Base-by-base conservation (phyloP, 371 early-diverging fungal species). In the Mortierella sp. region DNA sequence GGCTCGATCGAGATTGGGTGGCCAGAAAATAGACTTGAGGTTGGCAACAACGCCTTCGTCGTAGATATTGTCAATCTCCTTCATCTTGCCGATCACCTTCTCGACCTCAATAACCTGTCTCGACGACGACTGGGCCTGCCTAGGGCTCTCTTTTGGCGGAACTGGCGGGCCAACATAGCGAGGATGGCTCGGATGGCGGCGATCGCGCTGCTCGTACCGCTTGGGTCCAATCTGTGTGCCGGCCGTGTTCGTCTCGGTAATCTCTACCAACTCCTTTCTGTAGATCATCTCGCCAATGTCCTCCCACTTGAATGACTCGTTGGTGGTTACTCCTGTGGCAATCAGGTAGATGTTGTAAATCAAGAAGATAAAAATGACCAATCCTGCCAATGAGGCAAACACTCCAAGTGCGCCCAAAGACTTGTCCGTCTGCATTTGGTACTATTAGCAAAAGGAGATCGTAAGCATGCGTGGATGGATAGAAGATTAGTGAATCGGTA, bases 221-320 rank as follows among this genome's bases (percentile, higher is more conserved):
- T 73, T 75, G 10, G 81, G 69, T 53, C 79, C 80, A 76, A 74
- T 69, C 44, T 73, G 70, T 48, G 24, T 31, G 1, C 74, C 78
- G 11, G 28, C 48, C 4, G 76, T 71, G 44, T 78, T 74, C 51
- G 72, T 75, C 53, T 83, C 87, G 43, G 79, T 82, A 31, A 85
- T 73, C 64, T 87, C 86, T 72, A 88, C 90, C 8, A 92, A 51
- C n/a, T 92, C 92, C 0, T 91, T 93, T 69, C 92, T 90, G 48
- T 91, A 88, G 54, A 95, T 90, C 46, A 92, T 90, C 61, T 94
- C 95, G 34, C 91, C 92, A 19, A 95, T 80, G 48, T 93, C 89
- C 69, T 93, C 92, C 96, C 96, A 95, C 87, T 96, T 96, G 80
- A 93, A 89, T 13, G 92, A 91, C 80, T 96, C 96, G 76, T 96